Base-by-base conservation (phyloP, 768 basidiomycete species). In the Tylopilus vinaceipallidus region DNA sequence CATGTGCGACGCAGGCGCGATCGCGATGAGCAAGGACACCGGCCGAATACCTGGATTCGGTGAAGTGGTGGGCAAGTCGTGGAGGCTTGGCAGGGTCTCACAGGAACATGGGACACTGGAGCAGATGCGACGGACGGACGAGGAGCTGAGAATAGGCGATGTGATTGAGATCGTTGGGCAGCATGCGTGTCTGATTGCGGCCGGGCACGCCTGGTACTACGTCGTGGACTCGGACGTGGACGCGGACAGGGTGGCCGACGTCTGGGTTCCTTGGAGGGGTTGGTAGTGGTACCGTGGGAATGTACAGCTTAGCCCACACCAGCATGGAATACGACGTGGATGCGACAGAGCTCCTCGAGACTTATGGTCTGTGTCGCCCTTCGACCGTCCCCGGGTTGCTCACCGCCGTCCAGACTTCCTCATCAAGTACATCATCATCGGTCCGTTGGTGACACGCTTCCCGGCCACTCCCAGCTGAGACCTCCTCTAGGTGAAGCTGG, bases 341-440 rank as follows among this genome's bases (percentile, higher is more conserved):
- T 60, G 91, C 88, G 12, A 95, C 94, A 46, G 94, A 98, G 68
- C 81, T 98, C 42, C 68, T 95, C 58, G 94, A 97, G 72, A 92
- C 93, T 54, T 98, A 98, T 69, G 94, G 94, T 93, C 30, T n/a
- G n/a, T 47, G 78, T 52, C 33, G 41, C 41, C 38, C 20, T 26
- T 17, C 12, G 12, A 26, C 11, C 38, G 22, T 17, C 29, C 22
- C 29, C 49, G 42, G 49, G 44, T 51, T 52, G 45, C 58, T 63
- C 54, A 57, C 37, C 35, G n/a, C 8, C 14, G 38, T 49, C 38
- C 69, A 97, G 97, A 99, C 73, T 98, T 97, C 70, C 81, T 99
- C 58, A 92, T 98, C 85, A 99, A 99, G 75, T 93, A 94, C 72
- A 97, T 98, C 65, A 82, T 98, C 58, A 92, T 98, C 61, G 95